Evolutionary conservation across 78 protist species (phyloP).

Genomic region (Dictyostelium capitatum): DNA sequence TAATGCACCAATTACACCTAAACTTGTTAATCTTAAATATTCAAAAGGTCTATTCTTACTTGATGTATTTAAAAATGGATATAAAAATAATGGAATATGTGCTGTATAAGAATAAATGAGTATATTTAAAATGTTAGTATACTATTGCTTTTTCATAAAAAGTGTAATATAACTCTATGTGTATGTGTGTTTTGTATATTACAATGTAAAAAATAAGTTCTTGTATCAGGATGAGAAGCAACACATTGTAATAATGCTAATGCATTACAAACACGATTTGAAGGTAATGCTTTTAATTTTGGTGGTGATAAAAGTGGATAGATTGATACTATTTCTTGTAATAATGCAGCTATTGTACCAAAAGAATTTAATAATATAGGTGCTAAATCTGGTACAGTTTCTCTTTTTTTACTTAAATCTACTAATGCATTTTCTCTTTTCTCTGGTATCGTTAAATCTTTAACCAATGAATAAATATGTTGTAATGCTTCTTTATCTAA

Average conservation of each 20-base stretch:
- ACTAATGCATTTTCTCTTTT: constrained; percentile 95
- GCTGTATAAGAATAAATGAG: constrained; percentile 65
- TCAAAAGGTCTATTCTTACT: constrained; percentile 97
- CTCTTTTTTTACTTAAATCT: constrained; percentile 97
- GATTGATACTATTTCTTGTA: constrained; percentile 98
- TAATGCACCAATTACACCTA: constrained; percentile 99
- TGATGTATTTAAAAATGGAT: constrained; percentile 98
- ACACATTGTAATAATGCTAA: constrained; percentile 99
- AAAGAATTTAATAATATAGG: constrained; percentile 97
- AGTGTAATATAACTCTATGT: too few relatives aligned
- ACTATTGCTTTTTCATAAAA: too few relatives aligned
- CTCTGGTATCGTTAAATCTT: constrained; percentile 88
- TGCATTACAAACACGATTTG: constrained; percentile 99
- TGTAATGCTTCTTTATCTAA: constrained; percentile 72
- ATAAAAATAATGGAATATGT: constrained; percentile 98
- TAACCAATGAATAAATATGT: constrained; percentile 67
- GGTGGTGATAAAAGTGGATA: constrained; percentile 98
- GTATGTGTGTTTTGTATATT: not conserved
- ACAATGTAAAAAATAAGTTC: constrained; percentile 96
- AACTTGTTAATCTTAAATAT: constrained; percentile 98
- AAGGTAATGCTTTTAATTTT: constrained; percentile 92
- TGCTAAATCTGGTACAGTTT: constrained; percentile 96
- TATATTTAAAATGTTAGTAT: too few relatives aligned
- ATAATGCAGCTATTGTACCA: constrained; percentile 97
- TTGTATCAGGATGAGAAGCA: constrained; percentile 98